Conservation (phyloP, 306 rosid species). For the Glycine tomentella region DNA sequence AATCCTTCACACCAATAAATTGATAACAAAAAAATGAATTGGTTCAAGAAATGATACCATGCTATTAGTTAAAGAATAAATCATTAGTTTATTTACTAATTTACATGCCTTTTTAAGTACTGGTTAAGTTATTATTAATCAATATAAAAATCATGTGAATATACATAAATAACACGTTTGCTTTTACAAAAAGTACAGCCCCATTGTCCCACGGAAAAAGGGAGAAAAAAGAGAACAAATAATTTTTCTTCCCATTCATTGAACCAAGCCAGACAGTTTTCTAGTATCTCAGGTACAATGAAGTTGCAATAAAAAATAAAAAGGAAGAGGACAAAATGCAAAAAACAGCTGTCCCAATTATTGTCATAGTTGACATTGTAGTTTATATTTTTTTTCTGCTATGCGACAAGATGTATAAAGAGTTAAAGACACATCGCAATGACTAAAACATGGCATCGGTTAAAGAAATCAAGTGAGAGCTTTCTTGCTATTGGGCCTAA, state of each 20-base stretch:
- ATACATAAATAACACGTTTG: background rate
- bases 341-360: conserved; percentile 8
- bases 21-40: background rate
- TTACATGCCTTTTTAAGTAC: too few species aligned
- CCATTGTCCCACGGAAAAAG: background rate
- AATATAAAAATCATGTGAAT: background rate
- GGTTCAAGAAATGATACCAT: background rate
- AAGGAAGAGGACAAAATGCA: background rate
- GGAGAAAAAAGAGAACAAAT: background rate
- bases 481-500: background rate
- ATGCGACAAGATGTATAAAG: background rate
- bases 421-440: background rate
- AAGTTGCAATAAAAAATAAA: background rate
- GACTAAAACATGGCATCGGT: conserved; percentile 1
- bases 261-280: conserved; percentile 16
- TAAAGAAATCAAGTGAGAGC: background rate
- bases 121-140: too few species aligned
- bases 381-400: background rate
- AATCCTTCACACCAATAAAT: too few species aligned
- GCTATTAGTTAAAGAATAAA: background rate
- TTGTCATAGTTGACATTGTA: background rate
- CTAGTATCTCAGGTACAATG: background rate
- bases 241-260: background rate
- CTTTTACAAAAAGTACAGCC: background rate
- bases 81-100: too few species aligned